Percentiles rank a stretch among this genome's conserved stretches.
phyloP scores from a whole-genome alignment of 306 rosid genomes.

The Begonia fuchsioides region DNA sequence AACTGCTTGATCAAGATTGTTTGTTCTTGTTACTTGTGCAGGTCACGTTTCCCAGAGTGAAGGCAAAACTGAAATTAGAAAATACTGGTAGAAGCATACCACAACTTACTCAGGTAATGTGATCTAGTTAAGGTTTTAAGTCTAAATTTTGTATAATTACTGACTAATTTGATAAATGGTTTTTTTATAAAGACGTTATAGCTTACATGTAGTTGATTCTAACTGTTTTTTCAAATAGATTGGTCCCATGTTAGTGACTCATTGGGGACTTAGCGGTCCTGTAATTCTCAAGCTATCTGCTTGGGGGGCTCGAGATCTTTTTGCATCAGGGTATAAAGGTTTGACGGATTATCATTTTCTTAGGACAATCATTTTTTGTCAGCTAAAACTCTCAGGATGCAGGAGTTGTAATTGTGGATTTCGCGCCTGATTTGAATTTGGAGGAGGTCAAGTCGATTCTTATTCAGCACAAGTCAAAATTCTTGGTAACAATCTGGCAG shows the following conservation, averaged over 20 bases:
- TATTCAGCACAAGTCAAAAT: conserved; percentile 48
- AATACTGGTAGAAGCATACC: conserved; percentile 37
- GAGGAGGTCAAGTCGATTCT: conserved; percentile 53
- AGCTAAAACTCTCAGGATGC: conserved; percentile 28
- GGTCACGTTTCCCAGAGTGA: conserved; percentile 76
- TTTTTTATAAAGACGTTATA: not conserved
- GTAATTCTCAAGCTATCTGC: conserved; percentile 83
- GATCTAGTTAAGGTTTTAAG: conserved; percentile 1
- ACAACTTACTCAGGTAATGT: conserved; percentile 68
- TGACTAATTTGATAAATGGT: conserved; percentile 6
- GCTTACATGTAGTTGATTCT: no score
- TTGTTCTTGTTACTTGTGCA: conserved; percentile 20
- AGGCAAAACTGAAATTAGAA: conserved; percentile 56
- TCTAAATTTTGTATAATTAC: no score
- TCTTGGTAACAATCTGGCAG: conserved; percentile 29
- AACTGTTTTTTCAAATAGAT: conserved; percentile 24
- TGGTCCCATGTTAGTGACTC: conserved; percentile 86
- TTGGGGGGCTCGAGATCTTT: conserved; percentile 85
- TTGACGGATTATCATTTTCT: conserved; percentile 5
- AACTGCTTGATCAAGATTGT: conserved; percentile 1
- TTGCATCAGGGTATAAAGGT: conserved; percentile 59
- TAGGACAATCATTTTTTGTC: conserved; percentile 6
- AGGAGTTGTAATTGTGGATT: conserved; percentile 66
- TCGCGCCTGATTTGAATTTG: conserved; percentile 60
- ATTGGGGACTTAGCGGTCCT: conserved; percentile 97